These are phyloP conservation scores for Amniculicola lignicola DNA, from an alignment of 495 filamentous ascomycete genomes.

Conservation along the genomic window DNA sequence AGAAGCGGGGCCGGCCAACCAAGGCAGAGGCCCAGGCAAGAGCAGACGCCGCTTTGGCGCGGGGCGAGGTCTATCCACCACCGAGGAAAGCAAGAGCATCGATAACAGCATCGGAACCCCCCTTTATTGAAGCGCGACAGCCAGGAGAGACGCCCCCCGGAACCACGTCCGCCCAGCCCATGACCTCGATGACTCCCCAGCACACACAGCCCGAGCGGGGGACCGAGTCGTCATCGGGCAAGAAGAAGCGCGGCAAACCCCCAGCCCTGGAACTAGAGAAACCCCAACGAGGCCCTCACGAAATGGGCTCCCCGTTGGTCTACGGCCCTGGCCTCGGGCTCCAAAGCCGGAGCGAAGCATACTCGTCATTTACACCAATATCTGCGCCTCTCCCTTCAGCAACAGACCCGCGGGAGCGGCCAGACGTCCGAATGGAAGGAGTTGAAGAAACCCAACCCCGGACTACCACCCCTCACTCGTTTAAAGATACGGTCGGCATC, in stretches of 20 bases:
- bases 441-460: conserved; percentile 33
- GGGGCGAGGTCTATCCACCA: conserved; percentile 29
- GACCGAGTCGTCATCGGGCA: conserved; percentile 30
- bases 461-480: conserved; percentile 34
- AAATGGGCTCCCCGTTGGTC: conserved; percentile 26
- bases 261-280: conserved; percentile 30
- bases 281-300: conserved; percentile 9
- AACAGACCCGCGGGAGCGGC: conserved; percentile 24
- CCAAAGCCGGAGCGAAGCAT: conserved; percentile 13
- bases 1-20: conserved; percentile 51
- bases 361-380: conserved; percentile 32
- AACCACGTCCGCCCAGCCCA: neutral
- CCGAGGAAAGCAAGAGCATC: conserved; percentile 25
- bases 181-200: conserved; percentile 15
- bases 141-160: conserved; percentile 16
- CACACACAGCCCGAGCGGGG: conserved; percentile 15
- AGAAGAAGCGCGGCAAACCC: conserved; percentile 31
- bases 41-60: conserved; percentile 30
- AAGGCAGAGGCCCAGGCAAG: conserved; percentile 40
- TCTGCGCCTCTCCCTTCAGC: conserved; percentile 28
- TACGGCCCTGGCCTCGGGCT: conserved; percentile 20
- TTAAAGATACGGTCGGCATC: conserved; percentile 38
- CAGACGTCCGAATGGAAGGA: conserved; percentile 34
- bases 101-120: conserved; percentile 11
- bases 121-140: conserved; percentile 14